Evolutionary conservation across 805 yeast species (phyloP), one percentile per base, ranked within the genome.

Genomic region (Yarrowia yakushimensis): DNA sequence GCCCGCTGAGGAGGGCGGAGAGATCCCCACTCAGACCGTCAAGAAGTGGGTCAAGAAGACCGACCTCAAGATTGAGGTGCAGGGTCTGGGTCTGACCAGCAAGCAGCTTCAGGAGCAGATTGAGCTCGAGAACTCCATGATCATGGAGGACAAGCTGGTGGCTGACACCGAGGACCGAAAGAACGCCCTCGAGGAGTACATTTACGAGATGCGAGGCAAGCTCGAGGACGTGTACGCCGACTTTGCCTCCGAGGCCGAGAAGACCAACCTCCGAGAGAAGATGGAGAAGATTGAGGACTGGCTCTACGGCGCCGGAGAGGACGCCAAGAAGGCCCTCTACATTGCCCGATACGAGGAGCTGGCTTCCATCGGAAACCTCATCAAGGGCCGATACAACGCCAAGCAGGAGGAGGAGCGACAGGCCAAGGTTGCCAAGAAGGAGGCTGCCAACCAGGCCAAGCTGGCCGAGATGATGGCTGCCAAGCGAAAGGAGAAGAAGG

Each of bases 101-200:
- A 75, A 87, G 66, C 80, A 78, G 66, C 82, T 90, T 76, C 80
- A 85, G 70, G 78, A 77, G 62, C 82, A 80, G 68, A 82, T 87
- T 66, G 98, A 94, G 82, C 79, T 80, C 76, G 99, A 94, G 82
- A 84, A 84, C 73, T 82, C 87, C 75, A 79, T 94, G 86, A 81
- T 84, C 67, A 84, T 90, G 74, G 91, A 87, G 73, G 99, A 94
- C 79, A 94, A 92, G 81, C 86, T 93, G 71, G 97, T 94, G 68
- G 96, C 96, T 69, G 98, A 94, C 80, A 94, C 98, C 68, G 98
- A 94, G 82, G 97, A 94, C 80, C 90, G 91, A 78, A 94, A 94
- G 87, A 94, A 94, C 77, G 94, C 97, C 68, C 82, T 94, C 66
- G 99, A 94, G 82, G 99, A 94, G 82, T 94, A 94, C 83, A 94